These are phyloP conservation scores for Halophytophthora polymorphica DNA, from an alignment of 352 stramenopile species.

Conservation along the genomic window DNA sequence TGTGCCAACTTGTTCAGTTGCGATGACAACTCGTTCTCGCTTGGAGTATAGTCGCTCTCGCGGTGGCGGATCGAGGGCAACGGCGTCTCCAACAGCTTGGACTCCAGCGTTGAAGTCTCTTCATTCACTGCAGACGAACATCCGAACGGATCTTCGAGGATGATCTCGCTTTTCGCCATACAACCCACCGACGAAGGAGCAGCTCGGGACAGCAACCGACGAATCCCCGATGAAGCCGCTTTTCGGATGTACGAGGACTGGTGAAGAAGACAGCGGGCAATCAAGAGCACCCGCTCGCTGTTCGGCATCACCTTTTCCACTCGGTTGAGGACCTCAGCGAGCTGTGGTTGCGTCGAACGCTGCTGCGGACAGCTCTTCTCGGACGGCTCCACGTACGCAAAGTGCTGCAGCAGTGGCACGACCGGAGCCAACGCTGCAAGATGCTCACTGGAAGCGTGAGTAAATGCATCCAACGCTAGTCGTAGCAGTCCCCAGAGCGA, in stretches of 20 bases:
- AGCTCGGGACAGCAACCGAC: slow-evolving; percentile 28
- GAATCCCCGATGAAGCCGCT: slow-evolving; percentile 38
- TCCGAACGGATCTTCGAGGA: slow-evolving; percentile 34
- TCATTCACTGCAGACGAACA: slow-evolving; percentile 4
- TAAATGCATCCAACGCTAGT: slow-evolving; percentile 22
- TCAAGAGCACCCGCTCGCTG: slow-evolving; percentile 23
- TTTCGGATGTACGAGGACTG: slow-evolving; percentile 44
- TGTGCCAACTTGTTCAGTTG: slow-evolving; percentile 29
- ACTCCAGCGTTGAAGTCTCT: slow-evolving; percentile 15
- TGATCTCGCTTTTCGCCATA: slow-evolving; percentile 17
- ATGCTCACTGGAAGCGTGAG: slow-evolving; percentile 8
- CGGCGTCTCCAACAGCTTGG: slow-evolving; percentile 24
- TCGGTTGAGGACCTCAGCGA: slow-evolving; percentile 43
- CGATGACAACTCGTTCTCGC: slow-evolving; percentile 27
- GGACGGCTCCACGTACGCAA: slow-evolving; percentile 45
- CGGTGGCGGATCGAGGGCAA: slow-evolving; percentile 18
- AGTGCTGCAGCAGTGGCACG: slow-evolving; percentile 54
- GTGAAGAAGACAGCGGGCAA: slow-evolving; percentile 51
- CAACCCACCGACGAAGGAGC: slow-evolving; percentile 7
- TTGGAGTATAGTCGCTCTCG: slow-evolving; percentile 16
- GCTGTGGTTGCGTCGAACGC: slow-evolving; percentile 26
- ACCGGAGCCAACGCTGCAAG: slow-evolving; percentile 21
- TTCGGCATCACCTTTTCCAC: slow-evolving; percentile 25
- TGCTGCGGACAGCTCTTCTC: slow-evolving; percentile 17
- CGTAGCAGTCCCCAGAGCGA: slow-evolving; percentile 30